These are phyloP conservation scores for Jasminum sambac DNA, from an alignment of 257 asterid species.

Conservation along the genomic window DNA sequence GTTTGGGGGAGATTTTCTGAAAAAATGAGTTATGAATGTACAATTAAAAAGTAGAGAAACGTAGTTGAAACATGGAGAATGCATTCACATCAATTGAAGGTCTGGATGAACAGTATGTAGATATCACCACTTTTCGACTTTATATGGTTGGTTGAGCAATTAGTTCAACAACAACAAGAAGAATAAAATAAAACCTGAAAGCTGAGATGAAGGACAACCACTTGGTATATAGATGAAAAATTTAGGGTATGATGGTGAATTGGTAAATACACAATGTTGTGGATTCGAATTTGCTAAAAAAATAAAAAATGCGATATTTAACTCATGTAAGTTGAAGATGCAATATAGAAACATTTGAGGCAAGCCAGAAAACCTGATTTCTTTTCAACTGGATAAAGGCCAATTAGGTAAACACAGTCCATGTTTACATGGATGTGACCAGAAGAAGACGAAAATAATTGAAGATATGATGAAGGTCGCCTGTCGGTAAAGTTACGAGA, in stretches of 20 bases:
- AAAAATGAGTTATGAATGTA: no score
- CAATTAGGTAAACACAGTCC: background rate
- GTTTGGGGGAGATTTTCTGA: no score
- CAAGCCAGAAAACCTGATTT: background rate
- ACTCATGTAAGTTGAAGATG: background rate
- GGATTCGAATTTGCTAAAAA: background rate
- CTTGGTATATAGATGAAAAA: background rate
- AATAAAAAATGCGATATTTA: background rate
- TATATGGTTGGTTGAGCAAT: no score
- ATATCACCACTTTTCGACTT: no score
- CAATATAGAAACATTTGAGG: background rate
- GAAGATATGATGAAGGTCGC: background rate
- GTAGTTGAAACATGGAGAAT: no score
- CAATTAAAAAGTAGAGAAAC: no score
- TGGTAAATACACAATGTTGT: background rate
- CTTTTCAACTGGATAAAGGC: background rate
- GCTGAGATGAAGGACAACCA: no score
- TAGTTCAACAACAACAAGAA: no score
- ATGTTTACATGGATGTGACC: background rate
- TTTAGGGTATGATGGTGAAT: background rate
- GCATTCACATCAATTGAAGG: no score
- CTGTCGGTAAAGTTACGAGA: background rate
- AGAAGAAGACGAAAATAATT: background rate
- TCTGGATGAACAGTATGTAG: no score
- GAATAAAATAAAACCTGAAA: no score